phyloP scores from a whole-genome alignment of 2,329 filamentous ascomycete genomes.

The Aspergillus quadricinctus region DNA sequence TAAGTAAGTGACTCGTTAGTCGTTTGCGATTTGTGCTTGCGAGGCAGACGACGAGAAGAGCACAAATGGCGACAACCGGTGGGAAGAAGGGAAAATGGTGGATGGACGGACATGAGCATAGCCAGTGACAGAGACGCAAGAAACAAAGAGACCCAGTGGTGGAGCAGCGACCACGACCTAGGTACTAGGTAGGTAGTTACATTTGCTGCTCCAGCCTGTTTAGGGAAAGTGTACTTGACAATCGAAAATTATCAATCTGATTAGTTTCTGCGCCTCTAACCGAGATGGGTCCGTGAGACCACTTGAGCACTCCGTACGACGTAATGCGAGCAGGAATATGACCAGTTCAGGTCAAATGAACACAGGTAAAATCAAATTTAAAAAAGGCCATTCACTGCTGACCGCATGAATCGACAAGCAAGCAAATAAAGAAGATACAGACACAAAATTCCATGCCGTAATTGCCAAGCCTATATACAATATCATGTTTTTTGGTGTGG shows the following conservation, averaged over 20 bases:
- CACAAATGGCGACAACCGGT: neutral
- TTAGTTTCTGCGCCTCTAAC: neutral
- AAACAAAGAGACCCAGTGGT: neutral
- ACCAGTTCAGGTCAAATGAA: neutral
- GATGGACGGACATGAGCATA: neutral
- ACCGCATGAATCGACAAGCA: neutral
- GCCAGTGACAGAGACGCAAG: neutral
- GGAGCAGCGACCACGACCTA: no score
- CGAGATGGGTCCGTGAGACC: neutral
- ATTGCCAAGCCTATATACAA: neutral
- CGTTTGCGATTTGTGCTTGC: neutral
- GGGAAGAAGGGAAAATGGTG: neutral
- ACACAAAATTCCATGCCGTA: neutral
- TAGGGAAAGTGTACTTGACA: neutral
- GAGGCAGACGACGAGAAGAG: neutral
- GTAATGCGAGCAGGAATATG: neutral
- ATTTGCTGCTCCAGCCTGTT: neutral
- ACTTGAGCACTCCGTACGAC: neutral
- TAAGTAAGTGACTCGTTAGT: neutral
- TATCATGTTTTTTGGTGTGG: constrained; percentile 2
- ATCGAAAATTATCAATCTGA: neutral
- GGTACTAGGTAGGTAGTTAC: neutral
- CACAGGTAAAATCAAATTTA: no score
- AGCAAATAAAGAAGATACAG: neutral
- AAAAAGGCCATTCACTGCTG: neutral